phyloP scores from a whole-genome alignment of 2,329 filamentous ascomycete species.

The Neocucurbitaria cava region DNA sequence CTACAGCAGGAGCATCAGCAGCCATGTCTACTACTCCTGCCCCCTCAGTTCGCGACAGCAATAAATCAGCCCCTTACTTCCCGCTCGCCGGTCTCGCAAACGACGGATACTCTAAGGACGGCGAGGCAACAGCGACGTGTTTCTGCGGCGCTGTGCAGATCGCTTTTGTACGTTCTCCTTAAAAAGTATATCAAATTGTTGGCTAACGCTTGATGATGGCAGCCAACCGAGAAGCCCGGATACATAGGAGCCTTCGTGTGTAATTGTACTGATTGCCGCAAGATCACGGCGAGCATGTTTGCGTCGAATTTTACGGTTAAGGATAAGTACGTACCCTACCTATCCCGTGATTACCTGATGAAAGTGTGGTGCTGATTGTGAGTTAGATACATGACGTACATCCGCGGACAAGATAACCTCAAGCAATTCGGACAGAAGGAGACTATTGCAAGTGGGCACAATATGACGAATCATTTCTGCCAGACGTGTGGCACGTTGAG shows the following conservation, averaged over 20 bases:
- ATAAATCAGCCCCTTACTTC: conserved; percentile 18
- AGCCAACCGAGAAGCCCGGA: conserved; percentile 33
- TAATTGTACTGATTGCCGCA: conserved; percentile 68
- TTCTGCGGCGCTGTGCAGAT: conserved; percentile 40
- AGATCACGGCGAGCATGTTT: conserved; percentile 67
- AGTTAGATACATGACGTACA: conserved; percentile 49
- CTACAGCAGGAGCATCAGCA: background rate
- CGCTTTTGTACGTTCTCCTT: conserved; percentile 25
- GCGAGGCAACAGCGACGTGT: conserved; percentile 38
- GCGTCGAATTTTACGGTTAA: conserved; percentile 62
- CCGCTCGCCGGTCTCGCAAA: conserved; percentile 21
- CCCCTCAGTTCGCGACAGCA: conserved; percentile 5
- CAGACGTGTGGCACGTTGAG: conserved; percentile 63
- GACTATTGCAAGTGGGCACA: conserved; percentile 7
- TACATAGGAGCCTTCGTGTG: conserved; percentile 63
- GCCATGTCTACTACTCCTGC: background rate
- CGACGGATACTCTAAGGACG: conserved; percentile 29
- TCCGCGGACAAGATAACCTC: conserved; percentile 60
- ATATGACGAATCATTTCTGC: conserved; percentile 70
- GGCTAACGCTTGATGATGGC: background rate
- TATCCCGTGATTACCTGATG: no score
- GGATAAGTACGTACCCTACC: conserved; percentile 44
- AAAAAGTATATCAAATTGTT: no score
- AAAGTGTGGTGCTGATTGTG: no score
- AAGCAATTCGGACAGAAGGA: conserved; percentile 51